Evolutionary conservation across 2,329 filamentous ascomycete species (phyloP), one percentile per base, ranked within the genome.

Genomic region (Penicillium sclerotigenum): DNA sequence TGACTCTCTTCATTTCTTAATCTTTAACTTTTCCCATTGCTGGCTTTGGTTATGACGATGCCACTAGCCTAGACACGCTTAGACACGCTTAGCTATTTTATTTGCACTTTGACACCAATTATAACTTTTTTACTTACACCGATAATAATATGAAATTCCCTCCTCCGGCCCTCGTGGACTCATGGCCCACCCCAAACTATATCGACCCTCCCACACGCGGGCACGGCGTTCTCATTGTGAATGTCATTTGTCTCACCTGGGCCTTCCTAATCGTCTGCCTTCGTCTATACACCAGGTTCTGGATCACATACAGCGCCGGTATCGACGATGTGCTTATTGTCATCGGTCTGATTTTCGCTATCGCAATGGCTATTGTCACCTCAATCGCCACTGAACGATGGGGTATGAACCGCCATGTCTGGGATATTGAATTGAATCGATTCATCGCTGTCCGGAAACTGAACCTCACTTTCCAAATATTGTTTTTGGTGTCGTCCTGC

Each of bases 131-230:
- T 29, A 36, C n/a, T 41, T 34, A 29, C 41, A 24, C 24, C 16
- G 16, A 18, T 36, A 26, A 49, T 56, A 69, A 34, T 53, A 76
- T 76, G 74, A 65, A 68, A 45, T 59, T 75, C 24, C 75, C 78
- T 28, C 75, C 79, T n/a, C 34, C 66, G n/a, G 66, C 72, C 20
- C 74, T 80, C 20, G 52, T 76, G 43, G 61, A 65, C 18, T 66
- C 69, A 61, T 81, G 79, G 79, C 80, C 80, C 6, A 63, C 50
- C 33, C 75, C 80, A 8, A 81, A 82, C 59, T 77, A 78, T 61
- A 58, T 73, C 47, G 65, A 81, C 59, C 80, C 80, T 6, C 68
- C 68, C 14, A 76, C 73, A 28, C 73, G 77, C 58, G 77, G 77
- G 13, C 73, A 76, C 61, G 73, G 64, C 33, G 73, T 76, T 22